Conservation (phyloP, 2,329 filamentous ascomycete genomes). For the Ilyonectria mors-panacis region DNA sequence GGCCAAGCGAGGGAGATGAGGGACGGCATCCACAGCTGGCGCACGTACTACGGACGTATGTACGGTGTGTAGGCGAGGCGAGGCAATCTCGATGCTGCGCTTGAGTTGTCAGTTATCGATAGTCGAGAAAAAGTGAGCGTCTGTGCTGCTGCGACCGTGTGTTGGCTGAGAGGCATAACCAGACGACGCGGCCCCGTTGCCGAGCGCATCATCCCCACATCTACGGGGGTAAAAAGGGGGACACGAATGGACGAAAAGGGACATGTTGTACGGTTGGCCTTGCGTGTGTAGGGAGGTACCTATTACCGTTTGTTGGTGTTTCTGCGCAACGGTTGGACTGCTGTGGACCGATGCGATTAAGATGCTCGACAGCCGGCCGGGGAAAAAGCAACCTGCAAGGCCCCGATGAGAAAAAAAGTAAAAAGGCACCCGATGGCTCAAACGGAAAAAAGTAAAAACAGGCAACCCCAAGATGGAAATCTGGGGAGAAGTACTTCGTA, state of each 20-base stretch:
- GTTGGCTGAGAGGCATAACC: neutral
- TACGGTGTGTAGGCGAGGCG: neutral
- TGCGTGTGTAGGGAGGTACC: too few relatives aligned
- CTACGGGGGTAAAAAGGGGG: neutral
- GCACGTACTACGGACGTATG: too few relatives aligned
- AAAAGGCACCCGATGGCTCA: neutral
- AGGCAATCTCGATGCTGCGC: conserved; percentile 1
- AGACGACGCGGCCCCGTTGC: neutral
- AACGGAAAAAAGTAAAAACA: neutral
- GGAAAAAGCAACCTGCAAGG: neutral
- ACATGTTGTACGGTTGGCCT: neutral
- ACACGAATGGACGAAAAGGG: neutral
- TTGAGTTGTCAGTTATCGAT: neutral
- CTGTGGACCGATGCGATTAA: neutral
- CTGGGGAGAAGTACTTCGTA: too few relatives aligned
- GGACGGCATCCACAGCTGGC: neutral
- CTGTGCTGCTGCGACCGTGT: neutral
- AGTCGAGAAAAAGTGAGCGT: neutral
- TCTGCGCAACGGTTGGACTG: neutral
- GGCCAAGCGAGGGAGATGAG: neutral
- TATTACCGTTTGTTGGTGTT: too few relatives aligned
- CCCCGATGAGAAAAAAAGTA: neutral
- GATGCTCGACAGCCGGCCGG: neutral
- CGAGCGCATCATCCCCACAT: conserved; percentile 3
- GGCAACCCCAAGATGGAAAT: neutral